A percentile compares a stretch with the other conserved stretches of the same genome.
Conservation (phyloP, 306 rosid genomes). For the Rubus parviflorus region DNA sequence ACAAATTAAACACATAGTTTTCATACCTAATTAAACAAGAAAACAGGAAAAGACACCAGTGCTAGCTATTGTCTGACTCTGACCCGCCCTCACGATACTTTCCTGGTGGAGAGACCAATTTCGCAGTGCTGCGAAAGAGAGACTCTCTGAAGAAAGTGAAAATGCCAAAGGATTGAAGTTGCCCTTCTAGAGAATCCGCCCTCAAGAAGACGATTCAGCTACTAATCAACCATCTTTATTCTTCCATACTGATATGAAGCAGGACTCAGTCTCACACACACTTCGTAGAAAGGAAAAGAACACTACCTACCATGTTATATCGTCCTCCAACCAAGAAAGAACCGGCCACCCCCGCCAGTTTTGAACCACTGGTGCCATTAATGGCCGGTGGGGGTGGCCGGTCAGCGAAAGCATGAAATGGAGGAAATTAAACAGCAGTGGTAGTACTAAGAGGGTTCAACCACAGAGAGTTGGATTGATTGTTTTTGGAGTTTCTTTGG, state of each 20-base stretch:
- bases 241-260: conserved; percentile 23
- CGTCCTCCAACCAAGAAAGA: conserved; percentile 6
- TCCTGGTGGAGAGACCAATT: conserved; percentile 24
- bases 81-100: conserved; percentile 25
- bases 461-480: conserved; percentile 38
- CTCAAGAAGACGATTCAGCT: conserved; percentile 35
- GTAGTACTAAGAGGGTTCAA: conserved; percentile 52
- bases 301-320: conserved; percentile 20
- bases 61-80: conserved; percentile 12
- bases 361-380: conserved; percentile 23
- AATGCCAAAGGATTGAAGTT: conserved; percentile 98
- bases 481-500: conserved; percentile 50
- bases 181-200: conserved; percentile 73
- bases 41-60: conserved; percentile 22
- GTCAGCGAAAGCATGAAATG: conserved; percentile 29
- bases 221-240: conserved; percentile 21
- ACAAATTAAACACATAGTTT: conserved; percentile 3
- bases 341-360: conserved; percentile 27
- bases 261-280: conserved; percentile 18
- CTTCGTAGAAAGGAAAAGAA: background rate
- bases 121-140: conserved; percentile 23
- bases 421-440: conserved; percentile 25
- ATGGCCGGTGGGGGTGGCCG: conserved; percentile 35
- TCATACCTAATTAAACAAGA: background rate
- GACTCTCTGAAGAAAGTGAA: conserved; percentile 37